A percentile compares a stretch with the other conserved stretches of the same genome.
These are phyloP conservation scores for Aristolochia californica DNA, from an alignment of 164 flowering plant species.

Conservation along the genomic window DNA sequence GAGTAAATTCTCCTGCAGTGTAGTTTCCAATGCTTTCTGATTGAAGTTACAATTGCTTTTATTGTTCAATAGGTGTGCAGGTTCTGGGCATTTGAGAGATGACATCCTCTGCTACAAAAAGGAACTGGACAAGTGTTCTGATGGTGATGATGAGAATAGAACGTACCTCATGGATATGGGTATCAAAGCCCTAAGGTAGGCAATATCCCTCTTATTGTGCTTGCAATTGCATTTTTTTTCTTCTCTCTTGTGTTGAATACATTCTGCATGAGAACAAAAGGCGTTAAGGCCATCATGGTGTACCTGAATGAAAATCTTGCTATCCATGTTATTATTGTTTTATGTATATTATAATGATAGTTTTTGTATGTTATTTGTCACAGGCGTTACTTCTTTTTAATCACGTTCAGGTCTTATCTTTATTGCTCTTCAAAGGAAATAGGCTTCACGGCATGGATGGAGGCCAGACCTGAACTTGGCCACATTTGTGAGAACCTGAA, in stretches of 20 bases:
- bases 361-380: conserved; percentile 8
- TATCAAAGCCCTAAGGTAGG: conserved; percentile 80
- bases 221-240: too few species aligned
- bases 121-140: conserved; percentile 47
- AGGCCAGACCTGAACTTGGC: conserved; percentile 81
- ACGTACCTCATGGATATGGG: conserved; percentile 78
- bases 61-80: conserved; percentile 60
- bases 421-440: conserved; percentile 46
- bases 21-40: too few species aligned
- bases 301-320: too few species aligned
- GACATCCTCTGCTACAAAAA: conserved; percentile 58
- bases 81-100: conserved; percentile 79
- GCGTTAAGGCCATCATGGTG: background rate
- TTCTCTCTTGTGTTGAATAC: too few species aligned
- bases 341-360: background rate
- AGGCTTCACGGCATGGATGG: conserved; percentile 66
- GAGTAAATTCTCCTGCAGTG: too few species aligned
- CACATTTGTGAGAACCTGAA: conserved; percentile 75
- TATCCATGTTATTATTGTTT: background rate
- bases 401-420: conserved; percentile 79
- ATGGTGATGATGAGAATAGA: conserved; percentile 49
- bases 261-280: too few species aligned
- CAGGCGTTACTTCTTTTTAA: conserved; percentile 90
- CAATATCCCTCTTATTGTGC: conserved; percentile 1
- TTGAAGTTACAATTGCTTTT: background rate